A percentile compares a stretch with the other conserved stretches of the same genome.
These are phyloP conservation scores for Leucosporidium creatinivorum DNA, from an alignment of 768 basidiomycete species.

Conservation along the genomic window DNA sequence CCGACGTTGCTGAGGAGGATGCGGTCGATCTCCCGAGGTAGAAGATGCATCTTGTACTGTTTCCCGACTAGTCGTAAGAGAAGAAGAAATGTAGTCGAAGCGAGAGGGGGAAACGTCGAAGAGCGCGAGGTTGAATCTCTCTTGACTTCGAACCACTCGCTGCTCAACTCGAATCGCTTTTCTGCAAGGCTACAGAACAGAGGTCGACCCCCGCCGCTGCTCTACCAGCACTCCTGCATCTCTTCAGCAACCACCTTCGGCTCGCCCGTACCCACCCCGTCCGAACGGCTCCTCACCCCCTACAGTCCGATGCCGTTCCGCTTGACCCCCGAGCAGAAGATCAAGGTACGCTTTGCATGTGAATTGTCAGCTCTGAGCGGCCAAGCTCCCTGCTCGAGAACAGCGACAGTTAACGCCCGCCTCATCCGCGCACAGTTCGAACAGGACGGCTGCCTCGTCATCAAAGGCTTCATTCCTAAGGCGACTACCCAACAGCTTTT, in stretches of 20 bases:
- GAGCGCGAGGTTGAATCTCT: too few relatives aligned
- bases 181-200: too few relatives aligned
- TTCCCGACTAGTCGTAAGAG: too few relatives aligned
- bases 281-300: too few relatives aligned
- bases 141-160: too few relatives aligned
- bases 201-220: too few relatives aligned
- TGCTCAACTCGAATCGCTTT: too few relatives aligned
- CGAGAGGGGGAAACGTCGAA: too few relatives aligned
- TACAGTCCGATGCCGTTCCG: background rate
- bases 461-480: conserved; percentile 63
- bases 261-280: too few relatives aligned
- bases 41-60: conserved; percentile 52
- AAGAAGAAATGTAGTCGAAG: too few relatives aligned
- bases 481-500: conserved; percentile 59
- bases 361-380: background rate
- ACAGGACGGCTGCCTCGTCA: conserved; percentile 41
- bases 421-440: conserved; percentile 24
- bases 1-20: conserved; percentile 73
- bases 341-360: conserved; percentile 3
- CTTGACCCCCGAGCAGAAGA: conserved; percentile 7
- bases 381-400: background rate
- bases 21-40: conserved; percentile 68
- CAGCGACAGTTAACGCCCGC: background rate
- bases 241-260: too few relatives aligned
- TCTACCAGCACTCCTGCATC: too few relatives aligned